Percentiles rank a stretch among this genome's conserved stretches.
These are phyloP conservation scores for Adansonia rubrostipa DNA, from an alignment of 441 rosid genomes.

Conservation along the genomic window DNA sequence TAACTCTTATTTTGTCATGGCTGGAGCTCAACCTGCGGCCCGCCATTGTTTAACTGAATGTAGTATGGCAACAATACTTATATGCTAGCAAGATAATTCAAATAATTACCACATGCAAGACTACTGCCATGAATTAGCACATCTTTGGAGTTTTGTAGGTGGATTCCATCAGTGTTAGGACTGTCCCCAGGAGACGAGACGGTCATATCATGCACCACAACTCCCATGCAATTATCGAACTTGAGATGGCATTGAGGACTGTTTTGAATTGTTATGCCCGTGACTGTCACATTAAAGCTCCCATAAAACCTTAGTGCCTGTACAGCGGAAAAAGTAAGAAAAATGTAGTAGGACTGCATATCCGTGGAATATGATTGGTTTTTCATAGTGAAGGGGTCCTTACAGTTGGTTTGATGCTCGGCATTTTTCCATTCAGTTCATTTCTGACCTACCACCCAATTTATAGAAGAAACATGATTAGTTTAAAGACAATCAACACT, in stretches of 20 bases:
- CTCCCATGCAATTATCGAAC: constrained; percentile 86
- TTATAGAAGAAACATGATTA: constrained; percentile 30
- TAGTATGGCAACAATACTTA: constrained; percentile 8
- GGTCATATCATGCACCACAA: constrained; percentile 65
- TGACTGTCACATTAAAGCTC: constrained; percentile 67
- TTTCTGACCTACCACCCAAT: constrained; percentile 55
- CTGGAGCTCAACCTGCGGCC: constrained; percentile 31
- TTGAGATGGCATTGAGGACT: constrained; percentile 97
- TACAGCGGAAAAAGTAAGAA: constrained; percentile 20
- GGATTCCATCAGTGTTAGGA: constrained; percentile 97
- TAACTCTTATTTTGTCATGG: constrained; percentile 9
- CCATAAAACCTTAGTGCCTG: constrained; percentile 93
- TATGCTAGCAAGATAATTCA: constrained; percentile 14
- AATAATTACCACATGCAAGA: constrained; percentile 82
- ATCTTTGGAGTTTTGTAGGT: constrained; percentile 88
- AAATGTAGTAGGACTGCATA: constrained; percentile 28
- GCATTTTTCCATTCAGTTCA: constrained; percentile 70
- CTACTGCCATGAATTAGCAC: constrained; percentile 70
- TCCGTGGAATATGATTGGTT: constrained; percentile 5
- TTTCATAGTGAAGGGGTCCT: constrained; percentile 41
- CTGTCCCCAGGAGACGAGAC: constrained; percentile 92
- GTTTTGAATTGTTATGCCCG: constrained; percentile 86
- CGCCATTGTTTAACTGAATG: constrained; percentile 12
- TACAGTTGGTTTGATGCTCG: constrained; percentile 93
- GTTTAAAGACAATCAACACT: constrained; percentile 20